phyloP scores from a whole-genome alignment of 768 basidiomycete species.

The Lentinula lateritia region DNA sequence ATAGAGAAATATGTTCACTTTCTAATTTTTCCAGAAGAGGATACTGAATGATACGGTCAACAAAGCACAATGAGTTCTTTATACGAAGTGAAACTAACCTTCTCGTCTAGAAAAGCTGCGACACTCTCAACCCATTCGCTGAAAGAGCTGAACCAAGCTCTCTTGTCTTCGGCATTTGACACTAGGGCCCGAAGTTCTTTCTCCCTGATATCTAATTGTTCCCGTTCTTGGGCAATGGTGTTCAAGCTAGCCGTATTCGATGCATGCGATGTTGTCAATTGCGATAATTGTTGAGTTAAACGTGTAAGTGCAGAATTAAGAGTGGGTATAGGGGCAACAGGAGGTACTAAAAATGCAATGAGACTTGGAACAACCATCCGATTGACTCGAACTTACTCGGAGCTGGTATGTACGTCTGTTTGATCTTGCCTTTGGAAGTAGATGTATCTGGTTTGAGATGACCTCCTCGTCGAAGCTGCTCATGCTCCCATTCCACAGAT shows the following conservation, averaged over 20 bases:
- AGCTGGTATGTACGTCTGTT: conserved; percentile 63
- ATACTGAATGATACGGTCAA: conserved; percentile 41
- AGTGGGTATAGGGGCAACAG: conserved; percentile 54
- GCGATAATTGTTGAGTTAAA: conserved; percentile 52
- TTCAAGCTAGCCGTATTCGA: conserved; percentile 51
- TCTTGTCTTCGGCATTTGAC: conserved; percentile 65
- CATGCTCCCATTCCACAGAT: conserved; percentile 78
- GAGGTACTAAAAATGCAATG: conserved; percentile 49
- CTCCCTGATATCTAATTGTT: conserved; percentile 62
- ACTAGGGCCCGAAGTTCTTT: conserved; percentile 73
- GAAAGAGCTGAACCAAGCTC: conserved; percentile 78
- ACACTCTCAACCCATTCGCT: conserved; percentile 78
- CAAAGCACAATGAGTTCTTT: not conserved
- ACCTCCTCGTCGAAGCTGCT: conserved; percentile 75
- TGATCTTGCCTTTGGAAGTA: conserved; percentile 27
- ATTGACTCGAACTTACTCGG: conserved; percentile 45
- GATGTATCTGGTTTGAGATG: conserved; percentile 35
- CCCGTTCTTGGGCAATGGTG: conserved; percentile 56
- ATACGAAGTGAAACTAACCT: conserved; percentile 40
- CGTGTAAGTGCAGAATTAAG: conserved; percentile 57
- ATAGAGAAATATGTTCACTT: conserved; percentile 63
- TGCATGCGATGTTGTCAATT: conserved; percentile 64
- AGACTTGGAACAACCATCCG: not conserved
- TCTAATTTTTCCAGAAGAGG: conserved; percentile 76
- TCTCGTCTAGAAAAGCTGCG: conserved; percentile 84